A percentile compares a stretch with the other conserved stretches of the same genome.
Conservation (phyloP, 2,329 filamentous ascomycete genomes). For the Fusarium phyllophilum region DNA sequence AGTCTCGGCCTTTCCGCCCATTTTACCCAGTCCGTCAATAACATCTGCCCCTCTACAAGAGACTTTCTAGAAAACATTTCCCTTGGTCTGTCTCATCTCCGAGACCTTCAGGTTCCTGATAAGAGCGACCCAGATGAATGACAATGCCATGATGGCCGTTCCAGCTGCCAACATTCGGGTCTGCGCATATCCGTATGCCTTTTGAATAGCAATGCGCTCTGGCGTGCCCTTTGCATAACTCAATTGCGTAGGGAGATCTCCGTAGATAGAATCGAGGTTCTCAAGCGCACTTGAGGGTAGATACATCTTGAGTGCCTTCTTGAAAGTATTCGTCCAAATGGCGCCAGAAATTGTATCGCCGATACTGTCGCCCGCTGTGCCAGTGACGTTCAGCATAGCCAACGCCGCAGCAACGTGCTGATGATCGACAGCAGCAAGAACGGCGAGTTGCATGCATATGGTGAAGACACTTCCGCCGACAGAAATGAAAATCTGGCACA, state of each 20-base stretch:
- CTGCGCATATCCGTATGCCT: conserved; percentile 20
- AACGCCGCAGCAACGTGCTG: conserved; percentile 62
- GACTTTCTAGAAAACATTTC: conserved; percentile 17
- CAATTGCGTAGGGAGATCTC: conserved; percentile 1
- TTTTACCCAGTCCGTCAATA: neutral
- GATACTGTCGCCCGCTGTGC: conserved; percentile 56
- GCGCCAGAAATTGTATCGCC: conserved; percentile 55
- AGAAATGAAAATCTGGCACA: conserved; percentile 64
- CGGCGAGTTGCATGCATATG: conserved; percentile 64
- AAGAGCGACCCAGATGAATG: conserved; percentile 31
- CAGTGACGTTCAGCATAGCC: conserved; percentile 56
- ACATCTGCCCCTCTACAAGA: neutral
- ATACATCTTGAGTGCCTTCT: neutral
- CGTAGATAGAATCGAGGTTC: neutral
- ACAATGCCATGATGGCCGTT: conserved; percentile 32
- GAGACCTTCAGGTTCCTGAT: conserved; percentile 36
- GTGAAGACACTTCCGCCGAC: conserved; percentile 64
- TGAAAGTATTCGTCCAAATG: conserved; percentile 56
- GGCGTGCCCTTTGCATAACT: conserved; percentile 4
- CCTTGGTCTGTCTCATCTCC: conserved; percentile 31
- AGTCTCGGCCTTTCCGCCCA: neutral
- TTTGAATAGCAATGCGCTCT: conserved; percentile 10
- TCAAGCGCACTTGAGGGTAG: neutral
- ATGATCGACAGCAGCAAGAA: conserved; percentile 65
- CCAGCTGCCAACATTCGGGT: conserved; percentile 35